phyloP scores from a whole-genome alignment of 2,329 filamentous ascomycete genomes.

The Plenodomus biglobosus region DNA sequence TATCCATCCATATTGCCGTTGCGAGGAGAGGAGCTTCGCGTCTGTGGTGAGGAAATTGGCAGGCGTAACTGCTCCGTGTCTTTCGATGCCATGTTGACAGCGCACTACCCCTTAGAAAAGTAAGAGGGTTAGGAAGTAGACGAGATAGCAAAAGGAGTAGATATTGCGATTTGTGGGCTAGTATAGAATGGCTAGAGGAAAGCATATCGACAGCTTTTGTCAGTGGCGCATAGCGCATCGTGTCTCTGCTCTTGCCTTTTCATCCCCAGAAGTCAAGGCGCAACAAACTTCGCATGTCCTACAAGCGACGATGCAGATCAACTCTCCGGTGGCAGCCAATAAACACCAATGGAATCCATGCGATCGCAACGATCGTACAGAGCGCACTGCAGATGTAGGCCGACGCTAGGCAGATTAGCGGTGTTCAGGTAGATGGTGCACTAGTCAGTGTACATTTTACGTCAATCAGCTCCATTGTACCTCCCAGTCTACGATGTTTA shows the following conservation, averaged over 20 bases:
- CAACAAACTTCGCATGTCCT: not conserved
- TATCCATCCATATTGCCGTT: slow-evolving; percentile 15
- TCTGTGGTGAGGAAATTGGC: slow-evolving; percentile 5
- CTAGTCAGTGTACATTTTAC: not conserved
- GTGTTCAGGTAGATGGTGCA: not conserved
- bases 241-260: not conserved
- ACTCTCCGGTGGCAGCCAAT: not conserved
- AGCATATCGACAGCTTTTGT: not conserved
- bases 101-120: not conserved
- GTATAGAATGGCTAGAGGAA: not conserved
- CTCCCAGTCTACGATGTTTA: not conserved
- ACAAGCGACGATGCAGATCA: not conserved
- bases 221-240: not conserved
- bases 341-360: not conserved
- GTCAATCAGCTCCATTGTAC: not conserved
- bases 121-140: not conserved
- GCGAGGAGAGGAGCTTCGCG: slow-evolving; percentile 4
- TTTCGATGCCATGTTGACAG: slow-evolving; percentile 2
- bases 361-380: not conserved
- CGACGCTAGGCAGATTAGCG: not conserved
- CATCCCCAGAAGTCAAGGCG: not conserved
- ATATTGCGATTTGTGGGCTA: not conserved
- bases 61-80: slow-evolving; percentile 7
- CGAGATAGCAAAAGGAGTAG: not conserved
- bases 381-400: not conserved